Conservation (phyloP, 805 yeast genomes). For the Sungouiella thailandica region DNA sequence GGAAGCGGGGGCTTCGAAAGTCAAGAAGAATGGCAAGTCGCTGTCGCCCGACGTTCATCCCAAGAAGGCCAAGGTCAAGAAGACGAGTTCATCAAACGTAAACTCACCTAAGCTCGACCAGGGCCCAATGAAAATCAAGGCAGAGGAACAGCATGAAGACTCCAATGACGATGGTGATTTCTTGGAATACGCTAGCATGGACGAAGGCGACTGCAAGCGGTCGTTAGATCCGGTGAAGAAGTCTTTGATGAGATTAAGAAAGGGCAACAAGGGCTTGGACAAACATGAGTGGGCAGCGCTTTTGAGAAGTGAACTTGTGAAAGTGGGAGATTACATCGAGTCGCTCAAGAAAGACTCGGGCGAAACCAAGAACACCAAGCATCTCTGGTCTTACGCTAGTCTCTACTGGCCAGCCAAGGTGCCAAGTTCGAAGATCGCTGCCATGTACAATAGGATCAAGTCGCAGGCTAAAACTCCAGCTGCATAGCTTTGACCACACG, state of each 20-base stretch:
- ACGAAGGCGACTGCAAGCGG: slow-evolving; percentile 61
- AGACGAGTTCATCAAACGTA: slow-evolving; percentile 4
- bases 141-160: slow-evolving; percentile 20
- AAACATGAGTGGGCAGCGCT: slow-evolving; percentile 74
- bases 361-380: slow-evolving; percentile 46
- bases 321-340: slow-evolving; percentile 69
- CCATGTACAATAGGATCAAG: slow-evolving; percentile 67
- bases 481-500: too few species aligned
- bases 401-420: slow-evolving; percentile 85
- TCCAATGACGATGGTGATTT: slow-evolving; percentile 13
- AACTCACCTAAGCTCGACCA: slow-evolving; percentile 7
- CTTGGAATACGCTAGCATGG: slow-evolving; percentile 72
- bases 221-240: slow-evolving; percentile 61
- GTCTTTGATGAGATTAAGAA: slow-evolving; percentile 60
- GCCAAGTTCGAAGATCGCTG: slow-evolving; percentile 64
- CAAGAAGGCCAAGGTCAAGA: slow-evolving; percentile 11
- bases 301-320: slow-evolving; percentile 61
- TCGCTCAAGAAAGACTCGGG: slow-evolving; percentile 20
- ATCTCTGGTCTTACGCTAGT: slow-evolving; percentile 80
- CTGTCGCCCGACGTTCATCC: slow-evolving; percentile 17
- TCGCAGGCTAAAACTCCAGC: slow-evolving; percentile 2
- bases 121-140: slow-evolving; percentile 9
- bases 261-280: slow-evolving; percentile 69
- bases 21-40: slow-evolving; percentile 13
- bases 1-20: slow-evolving; percentile 15